Percentiles rank a stretch among this genome's conserved stretches.
phyloP scores from a whole-genome alignment of 306 rosid species.

The Cucurbita moschata region DNA sequence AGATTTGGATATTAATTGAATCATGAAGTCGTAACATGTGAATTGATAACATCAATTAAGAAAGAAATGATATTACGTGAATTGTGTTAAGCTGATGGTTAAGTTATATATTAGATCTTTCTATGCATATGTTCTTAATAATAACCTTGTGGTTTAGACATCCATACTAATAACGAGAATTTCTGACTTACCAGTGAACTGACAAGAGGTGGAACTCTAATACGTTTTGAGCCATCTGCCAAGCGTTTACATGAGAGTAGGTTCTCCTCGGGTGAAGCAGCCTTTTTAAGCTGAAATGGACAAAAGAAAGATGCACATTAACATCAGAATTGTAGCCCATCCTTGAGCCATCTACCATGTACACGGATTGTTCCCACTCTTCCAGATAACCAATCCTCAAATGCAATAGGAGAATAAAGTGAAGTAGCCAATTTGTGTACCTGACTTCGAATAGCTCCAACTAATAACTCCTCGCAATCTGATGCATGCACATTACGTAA shows the following conservation, averaged over 20 bases:
- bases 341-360: slow-evolving; percentile 3
- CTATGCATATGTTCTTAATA: not conserved
- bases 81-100: not conserved
- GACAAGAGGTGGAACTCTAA: slow-evolving; percentile 52
- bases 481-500: slow-evolving; percentile 74
- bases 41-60: not conserved
- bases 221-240: slow-evolving; percentile 88
- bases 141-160: not conserved
- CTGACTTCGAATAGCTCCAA: slow-evolving; percentile 60
- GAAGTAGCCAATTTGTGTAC: slow-evolving; percentile 19
- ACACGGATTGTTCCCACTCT: not conserved
- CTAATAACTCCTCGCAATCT: slow-evolving; percentile 45
- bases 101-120: not conserved
- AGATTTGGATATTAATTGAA: not conserved
- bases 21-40: not conserved
- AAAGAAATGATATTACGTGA: not conserved
- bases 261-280: slow-evolving; percentile 25
- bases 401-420: not conserved
- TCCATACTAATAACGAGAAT: not conserved
- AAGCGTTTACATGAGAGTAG: slow-evolving; percentile 59
- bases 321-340: not conserved
- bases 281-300: slow-evolving; percentile 39
- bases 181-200: slow-evolving; percentile 36
- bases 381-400: not conserved
- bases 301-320: not conserved